Percentiles rank a stretch among this genome's conserved stretches.
These are phyloP conservation scores for Blastomyces gilchristii DNA, from an alignment of 2,329 filamentous ascomycete species.

Conservation along the genomic window DNA sequence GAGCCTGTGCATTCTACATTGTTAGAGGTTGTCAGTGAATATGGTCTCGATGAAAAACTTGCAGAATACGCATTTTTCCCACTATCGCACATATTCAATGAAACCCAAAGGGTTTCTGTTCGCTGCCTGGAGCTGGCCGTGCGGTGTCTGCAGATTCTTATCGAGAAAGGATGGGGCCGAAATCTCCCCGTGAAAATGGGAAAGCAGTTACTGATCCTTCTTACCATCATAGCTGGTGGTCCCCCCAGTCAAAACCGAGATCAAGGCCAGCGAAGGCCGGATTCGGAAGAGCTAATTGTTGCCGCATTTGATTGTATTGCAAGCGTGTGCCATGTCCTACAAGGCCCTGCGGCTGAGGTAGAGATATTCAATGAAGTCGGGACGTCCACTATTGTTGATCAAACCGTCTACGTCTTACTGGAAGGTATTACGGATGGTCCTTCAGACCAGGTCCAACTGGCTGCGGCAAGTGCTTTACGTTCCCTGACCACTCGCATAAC, in stretches of 20 bases:
- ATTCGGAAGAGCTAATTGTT: constrained; percentile 62
- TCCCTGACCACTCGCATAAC: constrained; percentile 54
- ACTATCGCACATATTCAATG: constrained; percentile 72
- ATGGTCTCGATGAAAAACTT: constrained; percentile 62
- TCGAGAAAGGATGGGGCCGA: constrained; percentile 68
- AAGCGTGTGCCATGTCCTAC: constrained; percentile 41
- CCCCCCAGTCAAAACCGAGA: constrained; percentile 45
- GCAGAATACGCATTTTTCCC: constrained; percentile 96
- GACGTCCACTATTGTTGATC: constrained; percentile 67
- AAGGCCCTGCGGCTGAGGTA: constrained; percentile 36
- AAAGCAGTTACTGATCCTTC: constrained; percentile 73
- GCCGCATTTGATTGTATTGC: constrained; percentile 61
- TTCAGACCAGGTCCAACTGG: constrained; percentile 58
- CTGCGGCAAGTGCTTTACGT: constrained; percentile 56
- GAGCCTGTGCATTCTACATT: constrained; percentile 34
- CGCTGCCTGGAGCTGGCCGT: constrained; percentile 62
- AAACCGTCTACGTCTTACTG: constrained; percentile 69
- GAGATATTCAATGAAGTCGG: constrained; percentile 42
- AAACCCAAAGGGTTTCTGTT: constrained; percentile 60
- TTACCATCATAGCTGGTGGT: constrained; percentile 71
- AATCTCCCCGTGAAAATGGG: constrained; percentile 61
- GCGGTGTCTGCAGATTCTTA: constrained; percentile 61
- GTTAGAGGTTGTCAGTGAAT: constrained; percentile 30
- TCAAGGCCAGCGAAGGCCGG: constrained; percentile 20
- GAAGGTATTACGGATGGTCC: constrained; percentile 57